A percentile compares a stretch with the other conserved stretches of the same genome.
Evolutionary conservation across 2,329 filamentous ascomycete species (phyloP).

Genomic region (Curvularia lunata): DNA sequence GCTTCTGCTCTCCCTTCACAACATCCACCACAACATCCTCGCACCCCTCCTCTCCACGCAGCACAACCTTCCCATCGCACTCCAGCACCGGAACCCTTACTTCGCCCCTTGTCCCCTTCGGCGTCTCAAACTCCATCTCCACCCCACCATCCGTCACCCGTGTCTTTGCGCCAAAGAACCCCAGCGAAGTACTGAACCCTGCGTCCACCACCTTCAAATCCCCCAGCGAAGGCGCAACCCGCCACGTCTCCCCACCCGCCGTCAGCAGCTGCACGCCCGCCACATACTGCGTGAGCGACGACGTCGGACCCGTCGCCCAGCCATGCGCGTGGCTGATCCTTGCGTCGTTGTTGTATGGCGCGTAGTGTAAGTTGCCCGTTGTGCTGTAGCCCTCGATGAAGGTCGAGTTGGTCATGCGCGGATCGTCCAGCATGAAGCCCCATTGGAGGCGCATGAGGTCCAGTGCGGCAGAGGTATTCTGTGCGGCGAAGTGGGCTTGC

Average conservation of each 20-base stretch:
- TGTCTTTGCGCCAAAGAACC: conserved; percentile 46
- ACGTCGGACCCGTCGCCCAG: conserved; percentile 59
- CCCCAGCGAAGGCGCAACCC: conserved; percentile 46
- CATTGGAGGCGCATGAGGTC: conserved; percentile 57
- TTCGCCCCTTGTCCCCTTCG: conserved; percentile 40
- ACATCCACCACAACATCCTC: conserved; percentile 28
- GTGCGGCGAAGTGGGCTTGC: conserved; percentile 53
- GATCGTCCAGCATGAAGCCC: conserved; percentile 63
- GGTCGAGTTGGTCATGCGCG: conserved; percentile 60
- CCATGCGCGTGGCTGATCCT: conserved; percentile 59
- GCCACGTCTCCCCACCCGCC: conserved; percentile 48
- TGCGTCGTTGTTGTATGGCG: conserved; percentile 57
- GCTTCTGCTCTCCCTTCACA: conserved; percentile 17
- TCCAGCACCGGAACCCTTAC: conserved; percentile 31
- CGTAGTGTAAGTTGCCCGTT: conserved; percentile 57
- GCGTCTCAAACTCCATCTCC: conserved; percentile 38
- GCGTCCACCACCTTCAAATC: conserved; percentile 45
- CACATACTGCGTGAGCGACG: conserved; percentile 51
- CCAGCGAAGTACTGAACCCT: conserved; percentile 48
- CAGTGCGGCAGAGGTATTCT: conserved; percentile 49
- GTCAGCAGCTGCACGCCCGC: conserved; percentile 52
- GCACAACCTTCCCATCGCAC: conserved; percentile 28
- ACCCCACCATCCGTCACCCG: conserved; percentile 20
- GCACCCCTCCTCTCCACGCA: conserved; percentile 20
- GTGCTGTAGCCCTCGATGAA: conserved; percentile 60